These are phyloP conservation scores for Trifolium fragiferum DNA, from an alignment of 306 rosid genomes.

Conservation along the genomic window DNA sequence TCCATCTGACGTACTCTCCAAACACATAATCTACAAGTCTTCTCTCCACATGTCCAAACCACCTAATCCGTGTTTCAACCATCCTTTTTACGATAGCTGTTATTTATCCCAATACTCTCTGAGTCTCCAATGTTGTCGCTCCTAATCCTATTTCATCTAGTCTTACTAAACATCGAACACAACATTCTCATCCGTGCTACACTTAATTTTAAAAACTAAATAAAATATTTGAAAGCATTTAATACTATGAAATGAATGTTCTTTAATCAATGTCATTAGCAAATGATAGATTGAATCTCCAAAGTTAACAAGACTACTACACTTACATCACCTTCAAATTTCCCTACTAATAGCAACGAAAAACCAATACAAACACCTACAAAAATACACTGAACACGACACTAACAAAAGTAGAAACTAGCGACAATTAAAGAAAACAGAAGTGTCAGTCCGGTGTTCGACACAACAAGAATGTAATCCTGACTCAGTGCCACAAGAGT, in stretches of 20 bases:
- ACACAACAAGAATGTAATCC: not conserved
- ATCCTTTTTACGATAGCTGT: not conserved
- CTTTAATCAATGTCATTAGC: not conserved
- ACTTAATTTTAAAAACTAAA: not conserved
- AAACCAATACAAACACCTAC: not conserved
- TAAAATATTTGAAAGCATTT: not conserved
- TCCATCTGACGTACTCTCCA: not conserved
- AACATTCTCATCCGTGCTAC: not conserved
- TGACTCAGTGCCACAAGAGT: not conserved
- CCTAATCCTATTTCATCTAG: not conserved
- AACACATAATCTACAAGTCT: not conserved
- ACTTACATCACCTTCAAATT: not conserved
- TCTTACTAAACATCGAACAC: not conserved
- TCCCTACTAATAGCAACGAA: not conserved
- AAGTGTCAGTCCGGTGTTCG: not conserved
- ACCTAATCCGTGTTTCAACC: not conserved
- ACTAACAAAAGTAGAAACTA: not conserved
- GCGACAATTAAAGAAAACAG: not conserved
- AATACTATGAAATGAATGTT: not conserved
- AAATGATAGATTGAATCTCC: slow-evolving; percentile 2
- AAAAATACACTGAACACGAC: not conserved
- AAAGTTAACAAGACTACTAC: not conserved
- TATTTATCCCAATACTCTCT: too few species aligned
- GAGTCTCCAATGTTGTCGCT: not conserved
- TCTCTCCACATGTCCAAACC: not conserved